Base-by-base conservation (phyloP, 495 filamentous ascomycete genomes). In the Tuber microsphaerosporum region DNA sequence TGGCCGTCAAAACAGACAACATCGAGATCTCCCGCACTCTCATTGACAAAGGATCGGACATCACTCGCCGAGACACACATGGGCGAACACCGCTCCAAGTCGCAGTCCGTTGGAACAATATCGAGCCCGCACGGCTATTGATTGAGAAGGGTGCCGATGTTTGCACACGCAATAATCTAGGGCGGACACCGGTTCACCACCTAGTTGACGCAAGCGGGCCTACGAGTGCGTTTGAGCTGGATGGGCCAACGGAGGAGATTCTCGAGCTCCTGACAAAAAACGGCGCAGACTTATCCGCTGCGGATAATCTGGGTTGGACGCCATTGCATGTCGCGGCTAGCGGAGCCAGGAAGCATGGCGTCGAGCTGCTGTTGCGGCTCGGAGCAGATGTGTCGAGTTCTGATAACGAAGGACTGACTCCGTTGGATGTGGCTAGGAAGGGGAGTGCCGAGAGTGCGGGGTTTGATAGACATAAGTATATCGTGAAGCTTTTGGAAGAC, bases 1-100 rank as follows among this genome's bases (percentile, higher is more conserved):
- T 79, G 31, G 74, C 76, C 8, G 72, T 72, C 22, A 34, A 34
- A 31, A 65, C 26, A 17, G 56, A 65, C 26, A 65, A 17, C 56
- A 1, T 44, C 65, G 20, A 71, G 26, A 70, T 69, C 76, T 43
- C 43, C 16, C 73, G 41, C 14, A 34, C 34, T 39, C 69, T 79
- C 22, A 26, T 79, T 2, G 72, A 79, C 10, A 75, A 75, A 31
- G 77, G 77, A 1, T 73, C 76, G 4, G 56, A 72, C n/a, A 73
- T 79, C 41, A 46, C 48, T n/a, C 34, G 70, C n/a, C 45, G 70
- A 9, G 77, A 79, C 37, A 43, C 61, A 3, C 73, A 79, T 22
- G 77, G 69, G 20, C 72, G 41, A 42, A 79, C 77, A 4, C 76
- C 73, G 9, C 45, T 79, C n/a, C 77, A 79, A 46, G 44, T 79